Percentiles rank a stretch among this genome's conserved stretches.
These are phyloP conservation scores for Scortechinia acanthostroma DNA, from an alignment of 2,329 filamentous ascomycete species.

Conservation along the genomic window DNA sequence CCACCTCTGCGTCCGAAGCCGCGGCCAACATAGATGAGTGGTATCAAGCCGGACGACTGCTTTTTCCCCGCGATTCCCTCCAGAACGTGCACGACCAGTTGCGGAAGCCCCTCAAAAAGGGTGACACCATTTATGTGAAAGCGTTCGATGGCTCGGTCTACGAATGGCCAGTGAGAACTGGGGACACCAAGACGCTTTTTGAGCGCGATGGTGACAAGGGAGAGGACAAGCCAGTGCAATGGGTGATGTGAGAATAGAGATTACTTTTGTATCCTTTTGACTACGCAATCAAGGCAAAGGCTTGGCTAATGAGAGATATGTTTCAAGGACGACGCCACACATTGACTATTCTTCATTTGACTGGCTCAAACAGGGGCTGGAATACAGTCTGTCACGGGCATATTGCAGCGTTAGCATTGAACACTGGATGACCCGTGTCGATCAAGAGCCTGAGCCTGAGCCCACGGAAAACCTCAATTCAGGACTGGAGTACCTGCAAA, in stretches of 20 bases:
- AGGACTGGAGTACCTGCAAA: background rate
- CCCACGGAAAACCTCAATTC: no score
- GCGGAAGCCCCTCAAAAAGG: background rate
- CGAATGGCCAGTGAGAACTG: no score
- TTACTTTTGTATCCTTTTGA: background rate
- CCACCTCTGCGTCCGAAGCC: no score
- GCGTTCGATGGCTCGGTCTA: no score
- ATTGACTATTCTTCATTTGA: no score
- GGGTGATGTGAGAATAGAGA: background rate
- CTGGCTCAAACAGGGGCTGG: no score
- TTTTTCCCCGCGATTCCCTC: background rate
- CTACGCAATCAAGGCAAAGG: background rate
- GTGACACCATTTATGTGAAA: background rate
- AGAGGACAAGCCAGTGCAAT: background rate
- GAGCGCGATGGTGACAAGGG: background rate
- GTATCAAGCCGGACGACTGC: background rate
- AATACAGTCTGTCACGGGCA: no score
- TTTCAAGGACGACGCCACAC: no score
- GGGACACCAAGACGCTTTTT: no score
- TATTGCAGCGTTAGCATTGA: no score
- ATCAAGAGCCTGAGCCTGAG: no score
- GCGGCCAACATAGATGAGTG: background rate
- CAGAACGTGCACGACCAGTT: background rate
- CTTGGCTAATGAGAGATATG: background rate
- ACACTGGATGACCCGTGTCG: no score